Evolutionary conservation across 2,329 filamentous ascomycete species (phyloP).

Genomic region (Trichoderma sp.): DNA sequence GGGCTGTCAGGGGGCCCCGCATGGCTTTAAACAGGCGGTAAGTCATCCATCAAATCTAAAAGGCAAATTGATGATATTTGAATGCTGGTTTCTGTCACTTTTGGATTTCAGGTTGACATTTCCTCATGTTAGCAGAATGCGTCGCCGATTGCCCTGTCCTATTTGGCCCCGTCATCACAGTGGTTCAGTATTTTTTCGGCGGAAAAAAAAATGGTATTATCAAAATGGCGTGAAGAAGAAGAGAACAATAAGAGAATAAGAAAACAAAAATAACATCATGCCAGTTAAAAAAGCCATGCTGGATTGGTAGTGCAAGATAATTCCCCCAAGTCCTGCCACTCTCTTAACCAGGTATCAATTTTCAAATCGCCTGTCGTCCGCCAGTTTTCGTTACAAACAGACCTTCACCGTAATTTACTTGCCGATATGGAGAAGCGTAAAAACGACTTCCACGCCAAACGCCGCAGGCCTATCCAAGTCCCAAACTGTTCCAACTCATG

Average conservation of each 20-base stretch:
- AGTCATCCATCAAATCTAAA: neutral
- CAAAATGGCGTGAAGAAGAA: neutral
- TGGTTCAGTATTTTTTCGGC: neutral
- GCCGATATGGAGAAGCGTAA: conserved; percentile 22
- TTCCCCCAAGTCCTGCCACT: neutral
- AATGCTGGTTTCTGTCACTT: neutral
- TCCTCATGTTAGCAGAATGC: neutral
- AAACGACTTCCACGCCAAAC: conserved; percentile 23
- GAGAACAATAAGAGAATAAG: neutral
- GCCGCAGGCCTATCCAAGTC: conserved; percentile 23
- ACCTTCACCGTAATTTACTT: conserved; percentile 14
- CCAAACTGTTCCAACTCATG: conserved; percentile 18
- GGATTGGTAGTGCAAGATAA: conserved; percentile 10
- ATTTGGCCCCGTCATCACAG: neutral
- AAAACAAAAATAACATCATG: neutral
- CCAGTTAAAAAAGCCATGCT: conserved; percentile 11
- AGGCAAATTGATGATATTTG: neutral
- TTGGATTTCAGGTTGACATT: neutral
- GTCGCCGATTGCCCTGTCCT: neutral
- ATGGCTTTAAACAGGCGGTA: conserved; percentile 8
- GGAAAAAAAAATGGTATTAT: neutral
- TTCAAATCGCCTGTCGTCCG: conserved; percentile 13
- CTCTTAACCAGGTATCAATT: conserved; percentile 21
- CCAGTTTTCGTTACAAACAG: conserved; percentile 20
- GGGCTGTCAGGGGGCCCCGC: conserved; percentile 12